Evolutionary conservation across 2,329 filamentous ascomycete species (phyloP), one percentile per base, ranked within the genome.

Genomic region (Allantophomopsis lycopodina): DNA sequence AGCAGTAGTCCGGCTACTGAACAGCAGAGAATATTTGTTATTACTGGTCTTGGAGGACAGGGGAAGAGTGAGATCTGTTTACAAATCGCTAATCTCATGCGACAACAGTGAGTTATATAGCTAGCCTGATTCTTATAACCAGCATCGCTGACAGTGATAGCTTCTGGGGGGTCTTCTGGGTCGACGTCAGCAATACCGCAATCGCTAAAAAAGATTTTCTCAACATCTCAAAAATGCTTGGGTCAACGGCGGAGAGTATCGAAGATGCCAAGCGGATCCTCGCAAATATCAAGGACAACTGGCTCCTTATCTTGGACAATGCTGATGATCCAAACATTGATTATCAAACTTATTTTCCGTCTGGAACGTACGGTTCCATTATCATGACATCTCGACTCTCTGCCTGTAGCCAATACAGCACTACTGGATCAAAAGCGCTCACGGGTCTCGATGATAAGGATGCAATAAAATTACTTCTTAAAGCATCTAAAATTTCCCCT

Each of bases 301-400:
- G 56, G 57, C 51, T 60, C 20, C 50, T 60, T 17, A 50, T 66
- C 6, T 55, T 66, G 23, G 60, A 66, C 44, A 65, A 65, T 44
- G 60, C 59, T 3, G 60, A 67, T 39, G 51, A 61, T 44, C 50
- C 55, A 7, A 40, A 52, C 0, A 35, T n/a, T n/a, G n/a, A n/a
- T n/a, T n/a, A n/a, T n/a, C n/a, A n/a, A n/a, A n/a, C n/a, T n/a
- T n/a, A n/a, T n/a, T n/a, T n/a, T n/a, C n/a, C n/a, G n/a, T n/a
- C n/a, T n/a, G n/a, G n/a, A n/a, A n/a, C n/a, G n/a, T n/a, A n/a
- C n/a, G n/a, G n/a, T n/a, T n/a, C n/a, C n/a, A n/a, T n/a, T n/a
- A n/a, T n/a, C n/a, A n/a, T n/a, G n/a, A n/a, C n/a, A n/a, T n/a
- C n/a, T n/a, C n/a, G n/a, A n/a, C n/a, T n/a, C n/a, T n/a, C n/a